Percentiles rank a stretch among this genome's conserved stretches.
phyloP scores from a whole-genome alignment of 225 moss, liverwort and hornwort genomes.

The Ulota crispa region DNA sequence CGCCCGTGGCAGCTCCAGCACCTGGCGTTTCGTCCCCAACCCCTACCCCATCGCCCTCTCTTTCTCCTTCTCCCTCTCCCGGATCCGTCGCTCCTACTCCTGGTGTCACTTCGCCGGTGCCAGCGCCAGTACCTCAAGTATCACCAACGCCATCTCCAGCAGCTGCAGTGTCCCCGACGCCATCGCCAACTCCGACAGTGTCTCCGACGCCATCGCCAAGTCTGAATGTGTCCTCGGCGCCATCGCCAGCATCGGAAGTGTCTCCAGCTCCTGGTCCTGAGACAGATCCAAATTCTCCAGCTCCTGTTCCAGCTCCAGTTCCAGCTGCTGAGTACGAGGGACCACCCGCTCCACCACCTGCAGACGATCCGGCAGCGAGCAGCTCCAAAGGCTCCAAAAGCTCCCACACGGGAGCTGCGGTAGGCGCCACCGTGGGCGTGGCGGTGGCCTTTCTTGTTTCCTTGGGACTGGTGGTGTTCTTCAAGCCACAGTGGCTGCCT shows the following conservation, averaged over 20 bases:
- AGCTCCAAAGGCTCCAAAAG: conserved; percentile 24
- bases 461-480: conserved; percentile 35
- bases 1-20: conserved; percentile 2
- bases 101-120: background rate
- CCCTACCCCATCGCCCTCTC: background rate
- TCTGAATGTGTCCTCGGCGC: background rate
- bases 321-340: background rate
- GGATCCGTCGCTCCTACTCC: background rate
- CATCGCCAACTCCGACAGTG: background rate
- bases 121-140: background rate
- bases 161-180: background rate
- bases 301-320: background rate
- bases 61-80: conserved; percentile 2
- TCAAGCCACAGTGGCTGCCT: conserved; percentile 46
- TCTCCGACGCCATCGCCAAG: background rate
- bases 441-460: conserved; percentile 28
- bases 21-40: conserved; percentile 13
- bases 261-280: background rate
- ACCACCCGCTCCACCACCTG: conserved; percentile 17
- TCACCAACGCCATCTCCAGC: background rate
- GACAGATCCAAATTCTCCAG: background rate
- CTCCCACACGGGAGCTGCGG: conserved; percentile 24
- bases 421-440: conserved; percentile 42
- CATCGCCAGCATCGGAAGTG: background rate
- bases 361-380: background rate